These are phyloP conservation scores for Lachancea fermentati DNA, from an alignment of 805 yeast species.

Conservation along the genomic window DNA sequence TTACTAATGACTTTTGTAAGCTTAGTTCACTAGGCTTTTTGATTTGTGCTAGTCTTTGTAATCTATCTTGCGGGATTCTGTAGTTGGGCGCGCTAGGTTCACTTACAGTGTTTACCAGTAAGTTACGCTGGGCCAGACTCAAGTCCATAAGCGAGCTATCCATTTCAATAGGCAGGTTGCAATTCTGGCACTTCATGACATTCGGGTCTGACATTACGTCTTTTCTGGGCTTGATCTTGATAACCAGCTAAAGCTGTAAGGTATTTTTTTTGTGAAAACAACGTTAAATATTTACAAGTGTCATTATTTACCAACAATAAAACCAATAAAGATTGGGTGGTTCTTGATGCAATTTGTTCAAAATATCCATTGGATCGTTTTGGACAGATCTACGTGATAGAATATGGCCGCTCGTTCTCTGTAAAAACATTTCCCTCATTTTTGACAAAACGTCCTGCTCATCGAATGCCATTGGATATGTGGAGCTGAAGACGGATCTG, in stretches of 20 bases:
- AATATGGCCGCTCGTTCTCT: slow-evolving; percentile 22
- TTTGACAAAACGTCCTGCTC: slow-evolving; percentile 19
- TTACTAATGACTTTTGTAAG: slow-evolving; percentile 25
- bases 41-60: slow-evolving; percentile 16
- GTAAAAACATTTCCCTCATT: slow-evolving; percentile 26
- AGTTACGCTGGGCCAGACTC: slow-evolving; percentile 40
- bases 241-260: no score
- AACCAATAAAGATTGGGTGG: slow-evolving; percentile 29
- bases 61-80: slow-evolving; percentile 22
- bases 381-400: slow-evolving; percentile 16
- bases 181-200: slow-evolving; percentile 38
- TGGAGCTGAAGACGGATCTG: slow-evolving; percentile 24
- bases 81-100: slow-evolving; percentile 5
- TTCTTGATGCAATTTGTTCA: slow-evolving; percentile 13
- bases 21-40: slow-evolving; percentile 23
- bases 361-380: slow-evolving; percentile 17
- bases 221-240: no score
- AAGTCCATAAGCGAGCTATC: slow-evolving; percentile 41
- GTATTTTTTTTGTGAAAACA: no score
- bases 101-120: slow-evolving; percentile 30
- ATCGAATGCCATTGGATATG: slow-evolving; percentile 23
- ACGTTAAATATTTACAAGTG: neutral
- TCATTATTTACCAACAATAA: slow-evolving; percentile 22
- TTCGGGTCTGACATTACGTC: slow-evolving; percentile 3
- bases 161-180: slow-evolving; percentile 39